A percentile compares a stretch with the other conserved stretches of the same genome.
Conservation (phyloP, 805 yeast species). For the Ogataea paraovalis region DNA sequence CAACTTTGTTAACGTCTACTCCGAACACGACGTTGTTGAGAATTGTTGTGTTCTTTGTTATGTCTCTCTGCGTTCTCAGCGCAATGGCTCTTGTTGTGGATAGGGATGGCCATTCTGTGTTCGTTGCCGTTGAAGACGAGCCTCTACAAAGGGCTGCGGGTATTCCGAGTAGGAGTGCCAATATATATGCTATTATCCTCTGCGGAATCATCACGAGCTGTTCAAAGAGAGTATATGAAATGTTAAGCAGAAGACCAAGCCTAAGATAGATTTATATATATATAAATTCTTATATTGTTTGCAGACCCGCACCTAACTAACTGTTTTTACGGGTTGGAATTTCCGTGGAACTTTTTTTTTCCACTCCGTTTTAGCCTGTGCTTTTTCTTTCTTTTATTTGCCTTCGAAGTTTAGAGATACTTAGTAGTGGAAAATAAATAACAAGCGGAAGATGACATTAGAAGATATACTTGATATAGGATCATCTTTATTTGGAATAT, state of each 20-base stretch:
- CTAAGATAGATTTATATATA: too few species aligned
- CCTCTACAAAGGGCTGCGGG: neutral
- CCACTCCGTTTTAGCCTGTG: too few species aligned
- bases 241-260: too few species aligned
- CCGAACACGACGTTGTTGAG: constrained; percentile 40
- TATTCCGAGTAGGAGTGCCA: neutral
- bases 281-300: too few species aligned
- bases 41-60: constrained; percentile 36
- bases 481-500: constrained; percentile 7
- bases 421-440: too few species aligned
- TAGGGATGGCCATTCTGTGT: constrained; percentile 30
- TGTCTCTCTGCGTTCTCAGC: constrained; percentile 45
- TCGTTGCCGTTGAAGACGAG: neutral
- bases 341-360: too few species aligned
- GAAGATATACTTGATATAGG: neutral
- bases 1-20: constrained; percentile 30
- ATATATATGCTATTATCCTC: neutral
- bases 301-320: too few species aligned
- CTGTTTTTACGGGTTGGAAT: too few species aligned
- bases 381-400: too few species aligned
- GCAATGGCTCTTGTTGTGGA: constrained; percentile 32
- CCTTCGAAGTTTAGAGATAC: too few species aligned
- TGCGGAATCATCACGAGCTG: neutral
- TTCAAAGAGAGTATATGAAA: too few species aligned
- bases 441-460: neutral